Conservation (phyloP, 768 basidiomycete genomes). For the Strobilomyces confusus region DNA sequence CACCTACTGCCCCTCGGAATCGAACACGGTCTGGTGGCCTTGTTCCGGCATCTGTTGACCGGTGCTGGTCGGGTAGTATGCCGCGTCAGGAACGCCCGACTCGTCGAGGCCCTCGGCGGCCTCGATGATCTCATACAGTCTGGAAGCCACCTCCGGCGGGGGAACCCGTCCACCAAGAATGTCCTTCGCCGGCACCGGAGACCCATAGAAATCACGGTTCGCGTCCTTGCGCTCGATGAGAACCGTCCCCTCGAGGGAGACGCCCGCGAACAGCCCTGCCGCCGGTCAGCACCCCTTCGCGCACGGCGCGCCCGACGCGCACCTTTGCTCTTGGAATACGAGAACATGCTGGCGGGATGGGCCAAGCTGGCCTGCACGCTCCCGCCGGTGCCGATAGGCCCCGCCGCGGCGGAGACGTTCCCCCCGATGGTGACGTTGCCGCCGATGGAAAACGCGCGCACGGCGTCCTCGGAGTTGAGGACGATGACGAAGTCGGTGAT, state of each 20-base stretch:
- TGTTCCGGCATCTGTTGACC: slow-evolving; percentile 55
- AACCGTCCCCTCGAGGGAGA: slow-evolving; percentile 91
- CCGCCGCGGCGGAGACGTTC: slow-evolving; percentile 78
- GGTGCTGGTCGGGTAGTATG: slow-evolving; percentile 69
- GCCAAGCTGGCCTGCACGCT: slow-evolving; percentile 83
- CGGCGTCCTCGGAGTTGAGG: slow-evolving; percentile 93
- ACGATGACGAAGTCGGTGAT: slow-evolving; percentile 96
- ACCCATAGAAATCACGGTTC: slow-evolving; percentile 95
- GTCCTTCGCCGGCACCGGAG: slow-evolving; percentile 80
- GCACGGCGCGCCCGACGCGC: background rate
- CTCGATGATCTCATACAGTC: slow-evolving; percentile 94
- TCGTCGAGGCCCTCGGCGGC: slow-evolving; percentile 93
- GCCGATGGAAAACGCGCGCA: slow-evolving; percentile 90
- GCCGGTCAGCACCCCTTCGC: background rate
- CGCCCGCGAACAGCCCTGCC: slow-evolving; percentile 86
- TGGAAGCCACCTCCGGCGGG: slow-evolving; percentile 93
- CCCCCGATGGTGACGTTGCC: slow-evolving; percentile 97
- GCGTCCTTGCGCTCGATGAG: slow-evolving; percentile 95
- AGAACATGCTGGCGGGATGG: slow-evolving; percentile 96
- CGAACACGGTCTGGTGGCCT: slow-evolving; percentile 62
- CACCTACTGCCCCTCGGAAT: slow-evolving; percentile 52
- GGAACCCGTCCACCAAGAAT: slow-evolving; percentile 93
- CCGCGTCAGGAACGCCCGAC: slow-evolving; percentile 66
- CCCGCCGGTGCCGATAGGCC: slow-evolving; percentile 92
- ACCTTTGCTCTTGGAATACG: slow-evolving; percentile 89